Conservation (phyloP, 345 rosid species). For the Heritiera littoralis region DNA sequence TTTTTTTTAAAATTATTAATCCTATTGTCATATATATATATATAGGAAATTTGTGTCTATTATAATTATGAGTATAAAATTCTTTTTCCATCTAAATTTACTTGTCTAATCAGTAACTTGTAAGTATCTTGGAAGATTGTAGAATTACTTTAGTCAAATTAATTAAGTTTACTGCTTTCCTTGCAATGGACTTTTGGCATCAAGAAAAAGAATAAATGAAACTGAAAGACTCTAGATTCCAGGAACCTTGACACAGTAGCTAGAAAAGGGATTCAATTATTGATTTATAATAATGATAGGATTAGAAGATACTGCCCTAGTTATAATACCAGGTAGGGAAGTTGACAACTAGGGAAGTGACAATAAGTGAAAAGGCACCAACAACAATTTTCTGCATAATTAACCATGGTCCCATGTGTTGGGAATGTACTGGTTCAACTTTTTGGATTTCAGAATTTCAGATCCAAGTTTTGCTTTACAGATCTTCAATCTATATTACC, state of each 20-base stretch:
- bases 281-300: background rate
- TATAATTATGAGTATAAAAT: too few species aligned
- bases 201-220: too few species aligned
- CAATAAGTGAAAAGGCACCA: background rate
- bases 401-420: constrained; percentile 14
- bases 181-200: too few species aligned
- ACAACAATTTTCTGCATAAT: background rate
- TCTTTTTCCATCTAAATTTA: too few species aligned
- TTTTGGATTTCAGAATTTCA: background rate
- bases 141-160: too few species aligned
- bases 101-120: too few species aligned
- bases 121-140: too few species aligned
- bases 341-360: constrained; percentile 9
- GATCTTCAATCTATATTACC: background rate
- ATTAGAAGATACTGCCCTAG: background rate
- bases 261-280: background rate
- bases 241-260: background rate
- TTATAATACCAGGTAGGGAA: background rate
- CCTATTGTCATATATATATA: too few species aligned
- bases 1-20: too few species aligned
- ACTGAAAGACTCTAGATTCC: too few species aligned
- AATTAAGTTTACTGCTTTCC: too few species aligned
- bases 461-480: background rate
- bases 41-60: too few species aligned
- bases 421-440: background rate